phyloP scores from a whole-genome alignment of 108 stramenopile genomes.

The Craspedostauros australis region DNA sequence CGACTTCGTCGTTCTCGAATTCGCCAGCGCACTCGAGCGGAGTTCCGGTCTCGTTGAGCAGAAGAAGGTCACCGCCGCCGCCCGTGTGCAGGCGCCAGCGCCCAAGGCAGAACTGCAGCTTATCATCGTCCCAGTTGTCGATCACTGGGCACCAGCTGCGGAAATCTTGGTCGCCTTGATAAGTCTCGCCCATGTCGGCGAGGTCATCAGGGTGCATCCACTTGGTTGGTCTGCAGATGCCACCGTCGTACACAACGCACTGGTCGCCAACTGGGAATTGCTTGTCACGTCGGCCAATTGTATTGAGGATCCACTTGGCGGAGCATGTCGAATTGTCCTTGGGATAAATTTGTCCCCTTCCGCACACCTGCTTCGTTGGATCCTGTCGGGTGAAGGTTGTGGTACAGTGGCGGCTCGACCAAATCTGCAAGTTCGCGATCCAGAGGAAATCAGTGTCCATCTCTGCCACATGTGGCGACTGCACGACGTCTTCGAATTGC shows the following conservation, averaged over 20 bases:
- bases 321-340: conserved; percentile 19
- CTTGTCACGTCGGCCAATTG: conserved; percentile 19
- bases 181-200: not conserved
- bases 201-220: conserved; percentile 26
- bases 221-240: conserved; percentile 28
- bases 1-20: conserved; percentile 22
- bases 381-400: conserved; percentile 29
- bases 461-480: conserved; percentile 19
- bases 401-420: conserved; percentile 30
- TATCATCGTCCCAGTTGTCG: conserved; percentile 27
- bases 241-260: conserved; percentile 31
- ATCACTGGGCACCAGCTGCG: conserved; percentile 32
- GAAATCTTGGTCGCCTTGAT: not conserved
- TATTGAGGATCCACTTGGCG: conserved; percentile 26
- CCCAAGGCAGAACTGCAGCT: conserved; percentile 27
- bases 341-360: conserved; percentile 18
- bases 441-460: conserved; percentile 37
- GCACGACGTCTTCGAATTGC: conserved; percentile 42
- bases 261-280: conserved; percentile 1
- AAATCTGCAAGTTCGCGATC: conserved; percentile 36
- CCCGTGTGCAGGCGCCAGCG: conserved; percentile 32
- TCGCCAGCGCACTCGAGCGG: conserved; percentile 26
- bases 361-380: conserved; percentile 22
- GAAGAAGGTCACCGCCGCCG: conserved; percentile 21
- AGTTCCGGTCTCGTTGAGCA: conserved; percentile 14